phyloP scores from a whole-genome alignment of 2,329 filamentous ascomycete species.

The Meredithiella fracta region DNA sequence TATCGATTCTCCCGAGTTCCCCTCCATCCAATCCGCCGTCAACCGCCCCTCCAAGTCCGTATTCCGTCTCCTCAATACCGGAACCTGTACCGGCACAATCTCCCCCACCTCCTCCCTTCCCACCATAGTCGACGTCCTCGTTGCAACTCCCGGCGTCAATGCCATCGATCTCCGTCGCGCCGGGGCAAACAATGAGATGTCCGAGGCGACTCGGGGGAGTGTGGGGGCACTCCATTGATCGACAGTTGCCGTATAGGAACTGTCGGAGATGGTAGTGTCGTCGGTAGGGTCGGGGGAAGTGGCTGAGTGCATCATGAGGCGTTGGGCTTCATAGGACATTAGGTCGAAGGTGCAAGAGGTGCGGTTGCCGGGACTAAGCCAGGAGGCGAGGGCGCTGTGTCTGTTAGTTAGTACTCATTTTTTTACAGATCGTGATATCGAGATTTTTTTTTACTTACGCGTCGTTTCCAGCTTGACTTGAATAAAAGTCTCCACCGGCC shows the following conservation, averaged over 20 bases:
- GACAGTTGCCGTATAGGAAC: constrained; percentile 20
- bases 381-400: constrained; percentile 7
- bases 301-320: constrained; percentile 26
- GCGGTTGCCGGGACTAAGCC: constrained; percentile 18
- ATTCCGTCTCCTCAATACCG: neutral
- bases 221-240: constrained; percentile 16
- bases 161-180: constrained; percentile 32
- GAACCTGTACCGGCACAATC: neutral
- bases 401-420: neutral
- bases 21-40: constrained; percentile 15
- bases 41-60: constrained; percentile 11
- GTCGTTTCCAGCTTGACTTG: constrained; percentile 10
- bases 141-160: constrained; percentile 34
- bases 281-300: constrained; percentile 20
- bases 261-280: constrained; percentile 23
- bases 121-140: constrained; percentile 21
- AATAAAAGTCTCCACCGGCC: constrained; percentile 10
- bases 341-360: constrained; percentile 28
- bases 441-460: constrained; percentile 6
- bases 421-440: neutral
- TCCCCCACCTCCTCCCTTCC: neutral
- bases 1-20: neutral
- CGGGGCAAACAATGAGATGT: constrained; percentile 31
- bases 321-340: constrained; percentile 30
- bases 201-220: constrained; percentile 29